Conservation (phyloP, 2,329 filamentous ascomycete genomes). For the Penicillium occitanis region DNA sequence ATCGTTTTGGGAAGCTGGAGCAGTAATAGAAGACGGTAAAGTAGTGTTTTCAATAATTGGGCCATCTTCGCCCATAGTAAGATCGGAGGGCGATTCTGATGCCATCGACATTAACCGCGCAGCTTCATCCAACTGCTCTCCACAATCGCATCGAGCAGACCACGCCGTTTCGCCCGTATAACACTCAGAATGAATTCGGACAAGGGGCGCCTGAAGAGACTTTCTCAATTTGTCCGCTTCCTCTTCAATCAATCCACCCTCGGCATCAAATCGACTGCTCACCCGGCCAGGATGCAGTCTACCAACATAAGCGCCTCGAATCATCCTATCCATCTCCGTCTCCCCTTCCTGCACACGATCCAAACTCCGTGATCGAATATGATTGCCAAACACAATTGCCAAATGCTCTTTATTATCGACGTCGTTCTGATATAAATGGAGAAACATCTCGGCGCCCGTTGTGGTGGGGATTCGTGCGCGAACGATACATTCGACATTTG, state of each 20-base stretch:
- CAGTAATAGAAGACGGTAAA: conserved; percentile 26
- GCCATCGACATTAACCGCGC: conserved; percentile 84
- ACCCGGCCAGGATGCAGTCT: conserved; percentile 81
- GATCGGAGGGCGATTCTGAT: conserved; percentile 31
- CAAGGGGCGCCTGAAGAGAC: conserved; percentile 60
- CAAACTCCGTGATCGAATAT: conserved; percentile 70
- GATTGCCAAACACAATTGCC: conserved; percentile 90
- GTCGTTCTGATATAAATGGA: conserved; percentile 91
- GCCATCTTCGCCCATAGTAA: conserved; percentile 23
- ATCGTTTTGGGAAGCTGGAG: conserved; percentile 43
- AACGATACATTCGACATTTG: conserved; percentile 88
- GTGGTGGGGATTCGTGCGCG: conserved; percentile 93
- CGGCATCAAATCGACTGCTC: conserved; percentile 63
- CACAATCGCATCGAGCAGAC: conserved; percentile 96
- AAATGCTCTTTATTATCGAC: conserved; percentile 94
- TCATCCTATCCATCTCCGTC: conserved; percentile 69
- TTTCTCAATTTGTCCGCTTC: background rate
- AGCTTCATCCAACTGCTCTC: conserved; percentile 95
- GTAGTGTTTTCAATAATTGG: conserved; percentile 25
- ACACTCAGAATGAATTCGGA: conserved; percentile 96
- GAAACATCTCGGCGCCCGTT: conserved; percentile 89
- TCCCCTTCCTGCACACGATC: conserved; percentile 48
- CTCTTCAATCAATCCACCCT: conserved; percentile 22
- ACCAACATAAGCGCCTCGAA: conserved; percentile 87
- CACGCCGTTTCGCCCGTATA: conserved; percentile 98